Evolutionary conservation across 148 eudicot genomes (phyloP), one percentile per base, ranked within the genome.

Genomic region (Gaultheria prostrata): DNA sequence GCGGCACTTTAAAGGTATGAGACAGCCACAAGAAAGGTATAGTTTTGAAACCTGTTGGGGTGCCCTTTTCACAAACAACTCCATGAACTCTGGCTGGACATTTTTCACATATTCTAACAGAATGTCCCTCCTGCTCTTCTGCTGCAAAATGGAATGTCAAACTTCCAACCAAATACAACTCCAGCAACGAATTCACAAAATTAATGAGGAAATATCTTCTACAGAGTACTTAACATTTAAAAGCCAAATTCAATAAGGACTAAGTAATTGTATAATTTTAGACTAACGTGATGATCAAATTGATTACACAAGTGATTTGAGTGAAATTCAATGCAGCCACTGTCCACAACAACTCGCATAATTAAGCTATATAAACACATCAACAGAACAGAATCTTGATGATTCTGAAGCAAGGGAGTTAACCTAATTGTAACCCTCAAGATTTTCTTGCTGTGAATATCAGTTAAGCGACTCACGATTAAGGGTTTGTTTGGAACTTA

Each of bases 81-180:
- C 97, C 98, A 95, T 93, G 85, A 95, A 91, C 84, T 95, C 97
- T 83, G 98, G 98, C 88, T 95, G 82, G 78, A 95, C 95, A 78
- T 85, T 93, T 86, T 89, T 88, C 77, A 95, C 98, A 78, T 95
- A 95, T 76, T 95, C 98, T 87, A 93, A 84, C 49, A 95, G 89
- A 79, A 95, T 92, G 13, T 95, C 97, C 89, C 84, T 95, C 87
- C 97, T 87, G 89, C 77, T 88, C 86, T 92, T 95, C 65, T 88
- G 89, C 94, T 93, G 56, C 14, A 69, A 32, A 73, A 2, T n/a
- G 21, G 11, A 61, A 82, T 20, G 59, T 69, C 35, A 85, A 76
- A 39, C 70, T 54, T 45, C 48, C 39, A 53, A 43, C 33, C 39
- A 56, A 80, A 13, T 17, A 71, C 11, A 21, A 80, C 73, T 56